phyloP scores from a whole-genome alignment of 805 yeast genomes.

The Lipomyces spencermartinsiae region DNA sequence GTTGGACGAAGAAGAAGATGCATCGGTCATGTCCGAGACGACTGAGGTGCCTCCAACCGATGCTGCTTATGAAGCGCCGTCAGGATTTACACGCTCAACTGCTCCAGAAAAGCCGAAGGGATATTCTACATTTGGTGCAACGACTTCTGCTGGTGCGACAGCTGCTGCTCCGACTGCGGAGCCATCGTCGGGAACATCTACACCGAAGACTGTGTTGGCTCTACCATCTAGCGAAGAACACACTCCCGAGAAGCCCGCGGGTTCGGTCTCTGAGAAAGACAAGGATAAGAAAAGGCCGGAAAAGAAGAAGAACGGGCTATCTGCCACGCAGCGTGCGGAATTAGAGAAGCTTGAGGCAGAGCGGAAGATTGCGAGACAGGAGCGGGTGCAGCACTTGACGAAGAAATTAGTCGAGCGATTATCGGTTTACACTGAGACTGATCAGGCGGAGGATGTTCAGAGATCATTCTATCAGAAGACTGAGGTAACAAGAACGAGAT shows the following conservation, averaged over 20 bases:
- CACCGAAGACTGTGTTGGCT: slow-evolving; percentile 4
- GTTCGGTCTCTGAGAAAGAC: slow-evolving; percentile 20
- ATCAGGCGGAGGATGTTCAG: slow-evolving; percentile 65
- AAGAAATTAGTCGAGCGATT: slow-evolving; percentile 63
- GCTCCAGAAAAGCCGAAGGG: slow-evolving; percentile 13
- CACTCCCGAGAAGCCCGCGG: slow-evolving; percentile 27
- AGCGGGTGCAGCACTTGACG: slow-evolving; percentile 66
- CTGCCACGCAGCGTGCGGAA: slow-evolving; percentile 57
- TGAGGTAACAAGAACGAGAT: slow-evolving; percentile 48
- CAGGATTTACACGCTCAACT: slow-evolving; percentile 6
- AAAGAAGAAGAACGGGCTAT: slow-evolving; percentile 45
- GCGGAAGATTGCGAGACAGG: slow-evolving; percentile 67
- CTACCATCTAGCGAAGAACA: slow-evolving; percentile 6
- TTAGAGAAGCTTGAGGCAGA: slow-evolving; percentile 77
- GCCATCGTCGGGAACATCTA: neutral
- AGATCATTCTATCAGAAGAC: slow-evolving; percentile 67
- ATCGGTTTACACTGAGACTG: slow-evolving; percentile 65
- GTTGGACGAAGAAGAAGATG: slow-evolving; percentile 44
- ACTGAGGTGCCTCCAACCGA: slow-evolving; percentile 10
- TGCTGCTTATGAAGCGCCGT: slow-evolving; percentile 12
- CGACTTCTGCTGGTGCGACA: neutral
- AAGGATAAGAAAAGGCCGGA: slow-evolving; percentile 39
- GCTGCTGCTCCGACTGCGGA: slow-evolving; percentile 12
- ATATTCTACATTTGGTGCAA: slow-evolving; percentile 1
- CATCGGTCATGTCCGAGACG: slow-evolving; percentile 22